Conservation (phyloP, 75 land plant species). For the Larix kaempferi region DNA sequence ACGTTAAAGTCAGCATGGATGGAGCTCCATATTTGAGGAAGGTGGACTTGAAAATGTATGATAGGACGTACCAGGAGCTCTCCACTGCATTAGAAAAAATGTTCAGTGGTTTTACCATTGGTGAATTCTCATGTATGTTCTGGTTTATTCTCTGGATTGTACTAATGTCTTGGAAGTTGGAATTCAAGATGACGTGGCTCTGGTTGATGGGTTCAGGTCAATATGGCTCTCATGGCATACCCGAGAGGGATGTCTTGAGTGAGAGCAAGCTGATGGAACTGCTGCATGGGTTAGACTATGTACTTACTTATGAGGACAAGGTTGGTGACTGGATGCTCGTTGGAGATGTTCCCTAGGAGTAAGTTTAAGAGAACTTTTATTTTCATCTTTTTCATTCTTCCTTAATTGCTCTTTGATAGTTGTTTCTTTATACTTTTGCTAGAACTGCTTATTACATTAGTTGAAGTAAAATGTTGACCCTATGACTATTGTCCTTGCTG, state of each 20-base stretch:
- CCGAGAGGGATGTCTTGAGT: conserved; percentile 14
- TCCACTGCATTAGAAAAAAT: conserved; percentile 38
- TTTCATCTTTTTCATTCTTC: not conserved
- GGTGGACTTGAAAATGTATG: conserved; percentile 41
- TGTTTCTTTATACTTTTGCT: not conserved
- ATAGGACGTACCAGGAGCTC: conserved; percentile 43
- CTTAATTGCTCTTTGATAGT: not conserved
- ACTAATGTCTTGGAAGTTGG: too few species aligned
- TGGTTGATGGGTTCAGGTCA: too few species aligned
- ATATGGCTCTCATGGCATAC: too few species aligned
- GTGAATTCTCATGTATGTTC: too few species aligned
- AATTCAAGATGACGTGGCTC: not conserved
- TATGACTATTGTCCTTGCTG: not conserved
- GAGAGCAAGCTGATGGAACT: conserved; percentile 34
- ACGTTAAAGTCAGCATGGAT: too few species aligned
- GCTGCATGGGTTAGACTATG: conserved; percentile 49
- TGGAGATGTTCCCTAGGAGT: conserved; percentile 75
- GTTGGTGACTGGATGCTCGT: conserved; percentile 66
- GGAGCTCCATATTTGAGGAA: conserved; percentile 62
- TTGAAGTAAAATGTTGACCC: not conserved
- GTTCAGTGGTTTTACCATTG: conserved; percentile 40
- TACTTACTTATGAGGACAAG: conserved; percentile 60
- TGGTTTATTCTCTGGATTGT: too few species aligned
- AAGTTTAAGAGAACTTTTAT: conserved; percentile 11
- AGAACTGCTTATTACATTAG: not conserved